Percentiles rank a stretch among this genome's conserved stretches.
phyloP scores from a whole-genome alignment of 257 asterid species.

The Salvia splendens region DNA sequence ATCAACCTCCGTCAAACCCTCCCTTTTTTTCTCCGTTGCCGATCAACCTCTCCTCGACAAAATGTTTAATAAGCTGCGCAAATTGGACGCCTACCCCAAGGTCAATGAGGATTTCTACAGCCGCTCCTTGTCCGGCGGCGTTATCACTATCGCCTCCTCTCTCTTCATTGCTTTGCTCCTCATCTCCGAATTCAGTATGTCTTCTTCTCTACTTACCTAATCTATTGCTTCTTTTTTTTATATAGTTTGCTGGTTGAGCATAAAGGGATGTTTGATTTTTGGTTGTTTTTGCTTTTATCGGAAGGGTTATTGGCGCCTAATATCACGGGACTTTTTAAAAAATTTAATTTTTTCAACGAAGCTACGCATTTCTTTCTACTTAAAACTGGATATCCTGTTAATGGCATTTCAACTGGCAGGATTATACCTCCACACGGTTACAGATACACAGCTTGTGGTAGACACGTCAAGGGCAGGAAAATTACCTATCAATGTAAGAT shows the following conservation, averaged over 20 bases:
- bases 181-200: constrained; percentile 88
- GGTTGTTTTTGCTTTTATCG: not conserved
- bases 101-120: constrained; percentile 93
- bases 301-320: not conserved
- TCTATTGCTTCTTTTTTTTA: not conserved
- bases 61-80: constrained; percentile 67
- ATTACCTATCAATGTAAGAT: constrained; percentile 75
- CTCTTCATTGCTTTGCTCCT: constrained; percentile 68
- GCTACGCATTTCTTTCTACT: constrained; percentile 23
- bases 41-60: constrained; percentile 26
- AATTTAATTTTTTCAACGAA: not conserved
- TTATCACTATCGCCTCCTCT: constrained; percentile 76
- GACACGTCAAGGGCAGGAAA: constrained; percentile 97
- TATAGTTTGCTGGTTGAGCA: not conserved
- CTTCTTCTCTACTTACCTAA: not conserved
- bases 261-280: not conserved
- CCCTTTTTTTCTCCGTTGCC: constrained; percentile 38
- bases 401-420: constrained; percentile 59
- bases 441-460: constrained; percentile 83
- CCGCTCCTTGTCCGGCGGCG: constrained; percentile 92
- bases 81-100: constrained; percentile 93
- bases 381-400: constrained; percentile 18
- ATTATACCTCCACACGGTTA: constrained; percentile 79
- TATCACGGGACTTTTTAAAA: too few relatives aligned
- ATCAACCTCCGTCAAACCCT: constrained; percentile 38